These are phyloP conservation scores for Triticum timopheevii DNA, from an alignment of 176 grass and related monocot species.

Conservation along the genomic window DNA sequence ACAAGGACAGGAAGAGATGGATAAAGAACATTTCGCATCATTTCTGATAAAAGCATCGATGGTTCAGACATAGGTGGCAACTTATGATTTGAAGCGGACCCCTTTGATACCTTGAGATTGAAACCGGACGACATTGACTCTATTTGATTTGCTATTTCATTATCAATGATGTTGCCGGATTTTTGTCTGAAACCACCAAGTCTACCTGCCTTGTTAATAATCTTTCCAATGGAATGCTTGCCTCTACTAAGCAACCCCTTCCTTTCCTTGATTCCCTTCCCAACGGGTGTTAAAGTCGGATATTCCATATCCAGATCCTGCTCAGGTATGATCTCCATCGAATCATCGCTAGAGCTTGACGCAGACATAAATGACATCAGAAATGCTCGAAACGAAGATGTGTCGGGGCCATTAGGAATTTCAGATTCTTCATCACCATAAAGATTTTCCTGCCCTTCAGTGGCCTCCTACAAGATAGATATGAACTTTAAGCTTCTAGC, in stretches of 20 bases:
- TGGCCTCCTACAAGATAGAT: slow-evolving; percentile 49
- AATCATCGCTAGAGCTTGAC: slow-evolving; percentile 30
- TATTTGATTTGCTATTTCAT: slow-evolving; percentile 32
- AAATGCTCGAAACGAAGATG: slow-evolving; percentile 93
- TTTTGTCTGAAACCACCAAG: slow-evolving; percentile 68
- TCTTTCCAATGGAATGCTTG: slow-evolving; percentile 80
- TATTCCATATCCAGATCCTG: slow-evolving; percentile 45
- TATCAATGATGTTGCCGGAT: slow-evolving; percentile 28
- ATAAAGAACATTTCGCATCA: slow-evolving; percentile 62
- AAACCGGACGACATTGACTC: slow-evolving; percentile 27
- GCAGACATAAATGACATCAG: slow-evolving; percentile 72
- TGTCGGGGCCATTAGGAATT: slow-evolving; percentile 74
- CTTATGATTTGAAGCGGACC: slow-evolving; percentile 29
- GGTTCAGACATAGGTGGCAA: slow-evolving; percentile 81
- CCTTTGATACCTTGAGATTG: slow-evolving; percentile 35
- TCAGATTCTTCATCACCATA: slow-evolving; percentile 49
- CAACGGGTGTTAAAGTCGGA: slow-evolving; percentile 56
- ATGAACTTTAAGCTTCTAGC: slow-evolving; percentile 3
- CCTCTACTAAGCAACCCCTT: slow-evolving; percentile 70
- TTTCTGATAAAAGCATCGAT: slow-evolving; percentile 81
- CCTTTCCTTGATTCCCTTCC: slow-evolving; percentile 57
- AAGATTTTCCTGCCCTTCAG: slow-evolving; percentile 33
- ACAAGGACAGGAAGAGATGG: slow-evolving; percentile 77
- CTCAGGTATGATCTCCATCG: slow-evolving; percentile 36
- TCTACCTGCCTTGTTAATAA: slow-evolving; percentile 64